These are phyloP conservation scores for Suillus hirtellus DNA, from an alignment of 768 basidiomycete species.

Conservation along the genomic window DNA sequence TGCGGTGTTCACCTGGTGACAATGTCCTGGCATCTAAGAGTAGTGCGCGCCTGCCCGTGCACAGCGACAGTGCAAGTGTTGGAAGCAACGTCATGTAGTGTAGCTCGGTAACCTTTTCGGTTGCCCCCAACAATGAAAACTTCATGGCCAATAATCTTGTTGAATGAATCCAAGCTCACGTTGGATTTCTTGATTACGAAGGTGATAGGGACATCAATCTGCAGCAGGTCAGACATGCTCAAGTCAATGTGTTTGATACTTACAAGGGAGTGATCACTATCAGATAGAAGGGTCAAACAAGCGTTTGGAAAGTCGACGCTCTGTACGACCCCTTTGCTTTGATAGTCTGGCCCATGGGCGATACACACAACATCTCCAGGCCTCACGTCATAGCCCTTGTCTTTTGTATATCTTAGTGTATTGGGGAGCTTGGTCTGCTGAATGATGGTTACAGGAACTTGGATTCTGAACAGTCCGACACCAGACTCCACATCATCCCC, in stretches of 20 bases:
- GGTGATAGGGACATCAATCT: background rate
- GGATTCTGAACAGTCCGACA: background rate
- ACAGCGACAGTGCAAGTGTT: background rate
- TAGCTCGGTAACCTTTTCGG: background rate
- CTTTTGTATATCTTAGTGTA: background rate
- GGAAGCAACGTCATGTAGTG: background rate
- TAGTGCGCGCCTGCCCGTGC: background rate
- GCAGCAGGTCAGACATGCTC: background rate
- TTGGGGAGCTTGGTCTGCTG: background rate
- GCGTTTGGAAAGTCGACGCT: background rate
- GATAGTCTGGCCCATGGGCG: background rate
- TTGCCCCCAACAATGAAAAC: conserved; percentile 1
- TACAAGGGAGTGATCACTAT: background rate
- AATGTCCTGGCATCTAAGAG: background rate
- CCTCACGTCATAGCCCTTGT: background rate
- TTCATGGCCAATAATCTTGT: background rate
- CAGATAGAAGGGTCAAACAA: background rate
- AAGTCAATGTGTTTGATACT: background rate
- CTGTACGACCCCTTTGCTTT: background rate
- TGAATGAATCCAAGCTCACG: background rate
- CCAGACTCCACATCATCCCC: background rate
- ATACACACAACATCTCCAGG: background rate
- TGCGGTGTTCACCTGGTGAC: background rate
- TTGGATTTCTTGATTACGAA: background rate
- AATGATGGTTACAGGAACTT: background rate